A percentile compares a stretch with the other conserved stretches of the same genome.
Conservation (phyloP, 2,329 filamentous ascomycete species). For the Colletotrichum trifolii region DNA sequence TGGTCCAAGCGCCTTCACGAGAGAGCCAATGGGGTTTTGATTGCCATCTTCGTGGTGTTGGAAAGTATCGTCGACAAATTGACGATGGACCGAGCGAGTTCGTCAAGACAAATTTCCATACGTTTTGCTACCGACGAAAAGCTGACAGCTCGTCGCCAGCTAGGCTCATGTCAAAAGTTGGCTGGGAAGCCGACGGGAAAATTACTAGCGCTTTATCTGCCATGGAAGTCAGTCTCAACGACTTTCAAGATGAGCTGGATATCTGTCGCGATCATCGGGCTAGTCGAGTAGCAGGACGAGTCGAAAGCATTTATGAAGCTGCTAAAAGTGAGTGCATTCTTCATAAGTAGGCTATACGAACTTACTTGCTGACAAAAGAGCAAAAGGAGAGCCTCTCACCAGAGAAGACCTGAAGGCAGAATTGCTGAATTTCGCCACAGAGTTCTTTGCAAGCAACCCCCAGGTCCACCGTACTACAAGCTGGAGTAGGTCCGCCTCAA, state of each 20-base stretch:
- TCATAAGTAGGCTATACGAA: not conserved
- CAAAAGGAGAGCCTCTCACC: not conserved
- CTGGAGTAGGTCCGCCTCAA: not conserved
- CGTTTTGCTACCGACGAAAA: not conserved
- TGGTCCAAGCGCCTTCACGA: not conserved
- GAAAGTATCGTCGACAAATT: not conserved
- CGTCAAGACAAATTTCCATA: not conserved
- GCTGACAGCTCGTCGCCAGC: not conserved
- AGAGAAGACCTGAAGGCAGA: not conserved
- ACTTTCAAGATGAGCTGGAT: not conserved
- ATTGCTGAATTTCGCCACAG: not conserved
- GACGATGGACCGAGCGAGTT: not conserved
- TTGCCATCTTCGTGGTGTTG: not conserved
- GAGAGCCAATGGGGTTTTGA: slow-evolving; percentile 2
- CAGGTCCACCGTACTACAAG: not conserved
- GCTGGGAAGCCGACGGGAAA: not conserved
- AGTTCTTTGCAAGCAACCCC: slow-evolving; percentile 1
- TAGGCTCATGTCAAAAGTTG: not conserved
- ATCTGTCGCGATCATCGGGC: not conserved
- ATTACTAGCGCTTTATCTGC: not conserved
- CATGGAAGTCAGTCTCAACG: not conserved
- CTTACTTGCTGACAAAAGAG: not conserved
- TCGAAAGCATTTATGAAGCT: not conserved
- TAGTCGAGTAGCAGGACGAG: not conserved
- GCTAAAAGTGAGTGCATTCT: not conserved